Evolutionary conservation across 2,329 filamentous ascomycete species (phyloP).

Genomic region (Cucurbitaria berberidis): DNA sequence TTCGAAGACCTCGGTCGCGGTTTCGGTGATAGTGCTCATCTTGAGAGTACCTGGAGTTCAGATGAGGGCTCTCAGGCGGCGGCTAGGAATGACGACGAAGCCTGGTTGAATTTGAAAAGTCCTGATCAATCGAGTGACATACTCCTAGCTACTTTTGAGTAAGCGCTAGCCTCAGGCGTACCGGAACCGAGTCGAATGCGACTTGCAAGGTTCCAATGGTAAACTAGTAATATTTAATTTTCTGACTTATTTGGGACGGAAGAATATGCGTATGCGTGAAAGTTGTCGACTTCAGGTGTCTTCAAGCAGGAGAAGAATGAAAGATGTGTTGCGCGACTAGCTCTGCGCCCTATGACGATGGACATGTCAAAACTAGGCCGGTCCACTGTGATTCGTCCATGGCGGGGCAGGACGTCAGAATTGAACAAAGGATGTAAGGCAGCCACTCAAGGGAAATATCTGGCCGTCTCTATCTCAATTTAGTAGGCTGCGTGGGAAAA

Average conservation of each 20-base stretch:
- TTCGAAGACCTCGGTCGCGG: background rate
- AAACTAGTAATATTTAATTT: too few relatives aligned
- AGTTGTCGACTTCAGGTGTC: background rate
- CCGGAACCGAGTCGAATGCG: background rate
- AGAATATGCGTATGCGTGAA: background rate
- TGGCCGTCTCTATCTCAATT: too few relatives aligned
- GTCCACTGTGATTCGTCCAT: background rate
- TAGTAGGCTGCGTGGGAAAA: too few relatives aligned
- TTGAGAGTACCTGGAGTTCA: background rate
- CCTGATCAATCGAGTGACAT: background rate
- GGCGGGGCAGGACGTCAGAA: background rate
- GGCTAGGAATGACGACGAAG: too few relatives aligned
- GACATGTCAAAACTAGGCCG: background rate
- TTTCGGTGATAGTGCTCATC: slow-evolving; percentile 7
- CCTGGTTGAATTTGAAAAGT: background rate
- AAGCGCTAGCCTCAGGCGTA: background rate
- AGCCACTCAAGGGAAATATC: too few relatives aligned
- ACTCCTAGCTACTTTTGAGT: background rate
- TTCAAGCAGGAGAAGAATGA: background rate
- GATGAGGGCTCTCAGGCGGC: background rate
- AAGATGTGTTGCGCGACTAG: background rate
- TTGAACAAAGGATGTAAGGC: too few relatives aligned
- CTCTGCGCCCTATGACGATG: background rate
- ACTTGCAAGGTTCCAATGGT: too few relatives aligned
- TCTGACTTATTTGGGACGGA: too few relatives aligned